Evolutionary conservation across 805 yeast species (phyloP), one percentile per base, ranked within the genome.

Genomic region (Ogataea chonburiensis): DNA sequence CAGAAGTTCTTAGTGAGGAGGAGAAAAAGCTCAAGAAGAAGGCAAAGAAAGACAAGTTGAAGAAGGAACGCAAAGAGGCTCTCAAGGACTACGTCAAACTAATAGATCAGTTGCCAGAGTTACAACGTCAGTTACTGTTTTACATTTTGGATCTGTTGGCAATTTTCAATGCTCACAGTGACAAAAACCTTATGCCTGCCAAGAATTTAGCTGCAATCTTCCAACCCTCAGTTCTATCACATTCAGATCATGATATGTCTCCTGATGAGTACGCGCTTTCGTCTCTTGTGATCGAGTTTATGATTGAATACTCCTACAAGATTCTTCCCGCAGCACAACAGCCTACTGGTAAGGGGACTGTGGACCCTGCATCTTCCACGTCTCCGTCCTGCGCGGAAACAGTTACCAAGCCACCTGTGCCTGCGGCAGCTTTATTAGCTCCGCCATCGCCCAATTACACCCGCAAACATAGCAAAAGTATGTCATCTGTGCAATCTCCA

Each of bases 151-250:
- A 93, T 60, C 66, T 93, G 46, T 68, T 93, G 40, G 82, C 95
- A 10, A 75, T 88, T 64, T 94, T 93, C 52, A 83, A 88, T 27
- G 77, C 82, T 41, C 81, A 84, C 52, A 73, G 94, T 11, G 75
- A 74, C 32, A 76, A 76, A 42, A 93, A 89, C 58, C 67, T 86
- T 46, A 93, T 93, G 99, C 79, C 96, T 2, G 86, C 95, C 1
- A 76, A 87, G 50, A 93, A 93, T 57, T 67, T 93, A 46, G 95
- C 98, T 1, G 96, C 98, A 2, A 86, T 93, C 39, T 93, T 93
- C 66, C 98, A 93, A 64, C 98, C 98, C 3, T 85, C 96, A n/a
- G 79, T 93, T 12, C 67, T 93, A 35, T 84, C 95, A 7, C 98
- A 91, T 59, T 95, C 96, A 5, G 75, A 73, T 47, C 97, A 93